Base-by-base conservation (phyloP, 805 yeast species). In the Metschnikowia sp. region DNA sequence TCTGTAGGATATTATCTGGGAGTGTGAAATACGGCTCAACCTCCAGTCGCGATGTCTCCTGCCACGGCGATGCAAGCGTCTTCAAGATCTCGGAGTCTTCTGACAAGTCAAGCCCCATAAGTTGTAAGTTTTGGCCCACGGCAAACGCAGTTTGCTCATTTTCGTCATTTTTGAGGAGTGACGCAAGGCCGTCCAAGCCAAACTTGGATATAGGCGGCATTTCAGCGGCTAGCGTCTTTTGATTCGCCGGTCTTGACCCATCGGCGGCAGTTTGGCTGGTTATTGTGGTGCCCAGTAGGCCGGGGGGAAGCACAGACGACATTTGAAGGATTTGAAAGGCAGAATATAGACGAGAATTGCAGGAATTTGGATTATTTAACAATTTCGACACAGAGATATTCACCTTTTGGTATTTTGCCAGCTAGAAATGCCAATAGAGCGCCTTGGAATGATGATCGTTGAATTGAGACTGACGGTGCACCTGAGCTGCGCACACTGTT, bases 51-150 rank as follows among this genome's bases (percentile, higher is more conserved):
- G 94, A 81, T 1, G 97, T 87, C 61, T 94, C 98, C 35, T 86
- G 77, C 98, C 99, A 92, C 10, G 99, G 99, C 3, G 96, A 86
- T 22, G 95, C 84, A 60, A 92, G 82, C 8, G 83, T 81, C 53
- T 77, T 72, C 29, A 87, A 75, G 32, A 87, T 64, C 46, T 77
- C 74, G n/a, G 66, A 68, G 36, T 69, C 72, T 26, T 66, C 64
- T 3, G 71, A 61, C 54, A 87, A 66, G 55, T 84, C 83, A 36
- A 86, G 67, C 1, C 92, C 94, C 32, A 84, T 63, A 58, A 81
- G 77, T 47, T 77, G 79, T 39, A 88, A 67, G 60, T 89, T 96
- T 28, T 83, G 82, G 9, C 96, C 96, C 47, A 86, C 72, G 6
- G 91, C 86, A 42, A 85, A 79, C 18, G 81, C 75, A 10, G 82